Evolutionary conservation across 306 rosid species (phyloP).

Genomic region (Quercus wislizeni): DNA sequence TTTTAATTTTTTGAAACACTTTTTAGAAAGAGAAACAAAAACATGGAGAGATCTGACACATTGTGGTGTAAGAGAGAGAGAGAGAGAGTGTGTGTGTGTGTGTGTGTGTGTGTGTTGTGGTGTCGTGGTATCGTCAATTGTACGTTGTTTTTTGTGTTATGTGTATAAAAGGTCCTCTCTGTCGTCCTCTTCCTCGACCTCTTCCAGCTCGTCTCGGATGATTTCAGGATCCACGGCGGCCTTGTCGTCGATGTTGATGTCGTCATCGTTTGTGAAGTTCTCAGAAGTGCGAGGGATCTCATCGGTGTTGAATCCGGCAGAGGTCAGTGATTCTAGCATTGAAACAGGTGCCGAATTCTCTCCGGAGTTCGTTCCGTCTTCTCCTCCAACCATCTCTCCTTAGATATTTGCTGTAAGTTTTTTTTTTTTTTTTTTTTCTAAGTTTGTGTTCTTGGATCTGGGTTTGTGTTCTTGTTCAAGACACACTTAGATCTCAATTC

Average conservation of each 20-base stretch:
- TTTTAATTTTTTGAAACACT: background rate
- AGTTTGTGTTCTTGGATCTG: too few species aligned
- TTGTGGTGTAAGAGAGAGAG: background rate
- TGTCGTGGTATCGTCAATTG: slow-evolving; percentile 10
- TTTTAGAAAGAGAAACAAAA: slow-evolving; percentile 6
- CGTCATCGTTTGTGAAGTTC: slow-evolving; percentile 49
- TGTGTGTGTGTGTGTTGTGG: background rate
- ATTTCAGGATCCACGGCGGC: slow-evolving; percentile 82
- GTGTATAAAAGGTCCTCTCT: slow-evolving; percentile 72
- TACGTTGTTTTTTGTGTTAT: background rate
- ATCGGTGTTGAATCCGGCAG: slow-evolving; percentile 80
- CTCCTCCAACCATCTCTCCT: slow-evolving; percentile 40
- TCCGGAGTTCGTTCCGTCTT: background rate
- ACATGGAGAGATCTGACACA: slow-evolving; percentile 1
- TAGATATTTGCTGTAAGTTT: too few species aligned
- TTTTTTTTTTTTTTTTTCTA: too few species aligned
- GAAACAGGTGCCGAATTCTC: slow-evolving; percentile 32
- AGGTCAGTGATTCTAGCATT: slow-evolving; percentile 69
- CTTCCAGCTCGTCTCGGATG: slow-evolving; percentile 66
- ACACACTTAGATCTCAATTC: too few species aligned
- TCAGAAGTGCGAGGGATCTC: slow-evolving; percentile 77
- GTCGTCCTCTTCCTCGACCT: slow-evolving; percentile 63
- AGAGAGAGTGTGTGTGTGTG: background rate
- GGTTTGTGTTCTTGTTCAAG: too few species aligned
- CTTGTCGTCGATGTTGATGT: slow-evolving; percentile 49